These are phyloP conservation scores for Striga hermonthica DNA, from an alignment of 305 asterid species.

Conservation along the genomic window DNA sequence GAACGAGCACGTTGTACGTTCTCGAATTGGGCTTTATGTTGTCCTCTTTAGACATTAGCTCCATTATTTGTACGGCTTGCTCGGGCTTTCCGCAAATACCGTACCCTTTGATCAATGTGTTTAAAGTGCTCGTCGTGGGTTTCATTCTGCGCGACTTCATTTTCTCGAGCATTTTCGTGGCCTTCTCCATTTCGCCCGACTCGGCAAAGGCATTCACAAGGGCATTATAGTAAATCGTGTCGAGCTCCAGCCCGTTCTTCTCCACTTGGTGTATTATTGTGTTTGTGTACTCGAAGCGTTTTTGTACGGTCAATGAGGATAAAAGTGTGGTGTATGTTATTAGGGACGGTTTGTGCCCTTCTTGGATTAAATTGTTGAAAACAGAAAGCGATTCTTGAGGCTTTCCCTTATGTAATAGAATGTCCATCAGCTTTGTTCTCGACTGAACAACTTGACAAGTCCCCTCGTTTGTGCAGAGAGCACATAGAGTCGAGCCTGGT, in stretches of 20 bases:
- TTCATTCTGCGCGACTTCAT: conserved; percentile 62
- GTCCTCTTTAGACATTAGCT: conserved; percentile 49
- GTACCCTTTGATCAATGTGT: conserved; percentile 69
- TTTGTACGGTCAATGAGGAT: conserved; percentile 62
- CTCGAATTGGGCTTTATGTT: conserved; percentile 49
- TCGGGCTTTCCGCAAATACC: conserved; percentile 71
- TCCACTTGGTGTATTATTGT: conserved; percentile 52
- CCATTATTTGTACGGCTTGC: conserved; percentile 54
- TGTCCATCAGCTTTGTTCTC: conserved; percentile 58
- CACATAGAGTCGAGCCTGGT: conserved; percentile 44
- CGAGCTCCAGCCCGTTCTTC: conserved; percentile 48
- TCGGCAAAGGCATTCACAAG: conserved; percentile 69
- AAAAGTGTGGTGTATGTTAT: conserved; percentile 75
- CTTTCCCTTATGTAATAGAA: conserved; percentile 52
- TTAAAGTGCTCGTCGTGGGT: conserved; percentile 61
- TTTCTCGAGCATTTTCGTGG: conserved; percentile 49
- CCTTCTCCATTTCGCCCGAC: conserved; percentile 73
- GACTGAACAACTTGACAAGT: conserved; percentile 55
- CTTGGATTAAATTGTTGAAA: conserved; percentile 54
- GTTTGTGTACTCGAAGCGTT: conserved; percentile 51
- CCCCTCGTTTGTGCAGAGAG: conserved; percentile 47
- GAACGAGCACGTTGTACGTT: conserved; percentile 57
- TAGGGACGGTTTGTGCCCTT: conserved; percentile 74
- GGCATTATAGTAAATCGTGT: conserved; percentile 63
- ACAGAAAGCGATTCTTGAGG: conserved; percentile 50